Evolutionary conservation across 2,329 filamentous ascomycete genomes (phyloP).

Genomic region (Fusarium sp.): DNA sequence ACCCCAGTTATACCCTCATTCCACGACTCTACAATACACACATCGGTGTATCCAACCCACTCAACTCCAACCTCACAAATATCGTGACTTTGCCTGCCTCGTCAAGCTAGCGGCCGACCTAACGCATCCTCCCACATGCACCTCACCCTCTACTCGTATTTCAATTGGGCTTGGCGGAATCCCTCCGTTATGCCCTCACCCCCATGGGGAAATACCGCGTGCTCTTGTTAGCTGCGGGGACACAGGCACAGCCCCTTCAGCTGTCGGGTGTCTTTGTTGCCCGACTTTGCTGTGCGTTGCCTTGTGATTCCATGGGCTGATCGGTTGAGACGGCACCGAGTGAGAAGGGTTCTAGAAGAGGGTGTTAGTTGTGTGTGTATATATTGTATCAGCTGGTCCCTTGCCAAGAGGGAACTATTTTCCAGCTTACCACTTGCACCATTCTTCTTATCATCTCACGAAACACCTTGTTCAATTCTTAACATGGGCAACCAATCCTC

Average conservation of each 20-base stretch:
- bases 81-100: not conserved
- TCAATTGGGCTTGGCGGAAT: not conserved
- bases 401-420: not conserved
- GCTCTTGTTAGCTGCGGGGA: not conserved
- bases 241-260: constrained; percentile 7
- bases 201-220: not conserved
- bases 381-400: not conserved
- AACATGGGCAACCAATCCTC: constrained; percentile 25
- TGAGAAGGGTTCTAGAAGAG: not conserved
- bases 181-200: not conserved
- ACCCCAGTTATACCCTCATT: not conserved
- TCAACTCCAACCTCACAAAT: not conserved
- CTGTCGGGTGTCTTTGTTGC: not conserved
- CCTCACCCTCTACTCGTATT: not conserved
- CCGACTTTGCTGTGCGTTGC: not conserved
- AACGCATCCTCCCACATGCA: not conserved
- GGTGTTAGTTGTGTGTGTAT: not conserved
- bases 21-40: not conserved
- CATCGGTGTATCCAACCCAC: not conserved
- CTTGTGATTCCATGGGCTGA: constrained; percentile 8
- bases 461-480: not conserved
- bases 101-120: constrained; percentile 12
- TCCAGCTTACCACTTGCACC: not conserved
- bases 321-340: not conserved
- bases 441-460: too few species aligned